These are phyloP conservation scores for Blastobotrys arbuscula DNA, from an alignment of 1,139 yeast genomes.

Conservation along the genomic window DNA sequence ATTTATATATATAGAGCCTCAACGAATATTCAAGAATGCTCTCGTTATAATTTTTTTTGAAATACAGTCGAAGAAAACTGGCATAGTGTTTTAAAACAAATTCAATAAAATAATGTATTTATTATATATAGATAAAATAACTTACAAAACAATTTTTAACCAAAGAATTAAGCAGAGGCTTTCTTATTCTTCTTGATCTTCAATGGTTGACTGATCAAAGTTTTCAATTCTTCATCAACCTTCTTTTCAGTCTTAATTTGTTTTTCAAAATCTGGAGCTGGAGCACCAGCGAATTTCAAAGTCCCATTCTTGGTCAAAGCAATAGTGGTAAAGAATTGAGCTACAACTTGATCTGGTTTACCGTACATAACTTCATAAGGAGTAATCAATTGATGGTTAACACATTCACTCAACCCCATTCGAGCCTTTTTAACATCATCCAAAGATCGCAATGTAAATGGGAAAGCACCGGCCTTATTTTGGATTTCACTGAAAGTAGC, in stretches of 20 bases:
- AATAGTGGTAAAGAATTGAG: slow-evolving; percentile 72
- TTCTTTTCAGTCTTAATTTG: slow-evolving; percentile 54
- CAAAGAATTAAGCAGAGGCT: slow-evolving; percentile 20
- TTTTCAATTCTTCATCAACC: slow-evolving; percentile 46
- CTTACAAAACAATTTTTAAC: neutral
- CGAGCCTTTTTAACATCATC: slow-evolving; percentile 69
- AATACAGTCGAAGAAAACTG: no score
- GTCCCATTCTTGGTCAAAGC: slow-evolving; percentile 72
- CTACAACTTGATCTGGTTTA: slow-evolving; percentile 62
- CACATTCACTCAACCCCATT: slow-evolving; percentile 71
- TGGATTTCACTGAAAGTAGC: slow-evolving; percentile 61
- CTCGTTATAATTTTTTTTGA: no score
- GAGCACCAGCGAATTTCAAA: slow-evolving; percentile 59
- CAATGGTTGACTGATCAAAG: slow-evolving; percentile 52
- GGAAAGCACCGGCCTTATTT: slow-evolving; percentile 64
- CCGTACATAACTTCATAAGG: slow-evolving; percentile 68
- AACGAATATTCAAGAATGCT: no score
- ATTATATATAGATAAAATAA: neutral
- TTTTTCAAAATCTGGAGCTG: slow-evolving; percentile 41
- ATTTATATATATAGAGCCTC: no score
- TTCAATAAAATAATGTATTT: neutral
- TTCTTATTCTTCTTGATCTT: slow-evolving; percentile 44
- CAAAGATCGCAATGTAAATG: slow-evolving; percentile 61
- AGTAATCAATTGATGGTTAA: slow-evolving; percentile 60
- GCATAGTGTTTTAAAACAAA: no score